Evolutionary conservation across 2,329 filamentous ascomycete species (phyloP).

Genomic region (Didymella lethalis): DNA sequence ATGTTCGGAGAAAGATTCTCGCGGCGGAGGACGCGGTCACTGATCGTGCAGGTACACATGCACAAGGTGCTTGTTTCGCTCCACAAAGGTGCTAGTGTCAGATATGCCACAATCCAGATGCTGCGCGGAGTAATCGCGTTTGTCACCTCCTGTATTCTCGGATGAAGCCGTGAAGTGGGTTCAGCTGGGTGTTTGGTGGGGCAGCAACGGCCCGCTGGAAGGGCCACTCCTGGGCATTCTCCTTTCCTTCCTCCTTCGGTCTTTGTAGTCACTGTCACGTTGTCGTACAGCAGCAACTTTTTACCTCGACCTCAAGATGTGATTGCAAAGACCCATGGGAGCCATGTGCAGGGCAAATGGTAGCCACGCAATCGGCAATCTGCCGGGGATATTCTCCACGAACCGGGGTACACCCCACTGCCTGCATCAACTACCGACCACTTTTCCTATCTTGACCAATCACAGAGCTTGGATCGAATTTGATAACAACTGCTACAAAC

Average conservation of each 20-base stretch:
- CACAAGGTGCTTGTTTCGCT: neutral
- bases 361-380: neutral
- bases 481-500: conserved; percentile 32
- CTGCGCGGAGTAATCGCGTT: conserved; percentile 5
- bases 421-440: conserved; percentile 18
- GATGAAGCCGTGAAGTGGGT: conserved; percentile 9
- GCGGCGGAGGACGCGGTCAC: neutral
- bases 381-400: neutral
- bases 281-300: neutral
- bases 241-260: neutral
- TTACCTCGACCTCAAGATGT: neutral
- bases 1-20: neutral
- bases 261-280: neutral
- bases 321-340: neutral
- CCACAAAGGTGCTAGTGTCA: neutral
- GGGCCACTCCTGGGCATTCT: neutral
- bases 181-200: conserved; percentile 15
- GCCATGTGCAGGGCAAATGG: neutral
- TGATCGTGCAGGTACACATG: neutral
- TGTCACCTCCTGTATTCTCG: conserved; percentile 8
- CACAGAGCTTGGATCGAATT: conserved; percentile 13
- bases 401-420: conserved; percentile 24
- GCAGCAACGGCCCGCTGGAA: conserved; percentile 9
- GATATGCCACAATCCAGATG: neutral
- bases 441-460: conserved; percentile 35